These are phyloP conservation scores for Crithidia bombi DNA, from an alignment of 208 protist species.

Conservation along the genomic window DNA sequence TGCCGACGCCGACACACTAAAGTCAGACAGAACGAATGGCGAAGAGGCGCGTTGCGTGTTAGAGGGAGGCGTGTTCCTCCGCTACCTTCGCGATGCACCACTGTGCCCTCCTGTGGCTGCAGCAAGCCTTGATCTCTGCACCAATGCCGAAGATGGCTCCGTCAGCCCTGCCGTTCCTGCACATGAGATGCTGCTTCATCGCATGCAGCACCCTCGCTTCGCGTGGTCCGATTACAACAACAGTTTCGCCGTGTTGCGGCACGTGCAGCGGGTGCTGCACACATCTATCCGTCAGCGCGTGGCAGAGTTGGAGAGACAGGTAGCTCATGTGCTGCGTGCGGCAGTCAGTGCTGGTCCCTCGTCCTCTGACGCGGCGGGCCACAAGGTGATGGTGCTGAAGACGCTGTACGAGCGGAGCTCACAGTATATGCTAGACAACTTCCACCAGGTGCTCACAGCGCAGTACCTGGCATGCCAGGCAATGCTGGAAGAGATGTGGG, in stretches of 20 bases:
- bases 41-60: too few relatives aligned
- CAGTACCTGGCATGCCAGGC: slow-evolving; percentile 52
- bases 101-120: slow-evolving; percentile 25
- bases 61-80: not conserved
- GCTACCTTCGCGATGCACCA: slow-evolving; percentile 21
- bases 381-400: slow-evolving; percentile 17
- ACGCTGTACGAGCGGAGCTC: slow-evolving; percentile 36
- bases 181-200: not conserved
- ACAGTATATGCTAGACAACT: slow-evolving; percentile 70
- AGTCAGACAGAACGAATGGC: not conserved
- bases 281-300: slow-evolving; percentile 24
- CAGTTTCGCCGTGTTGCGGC: slow-evolving; percentile 47
- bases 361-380: not conserved
- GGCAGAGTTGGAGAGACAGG: slow-evolving; percentile 36
- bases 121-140: slow-evolving; percentile 1
- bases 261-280: slow-evolving; percentile 36
- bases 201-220: slow-evolving; percentile 15
- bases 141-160: slow-evolving; percentile 13
- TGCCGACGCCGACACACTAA: not conserved
- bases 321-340: slow-evolving; percentile 19
- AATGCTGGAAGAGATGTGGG: slow-evolving; percentile 67
- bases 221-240: slow-evolving; percentile 45
- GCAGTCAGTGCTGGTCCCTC: slow-evolving; percentile 1
- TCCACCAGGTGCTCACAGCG: slow-evolving; percentile 59
- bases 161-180: slow-evolving; percentile 11